Conservation (phyloP, 768 basidiomycete species). For the Trametes gibbosa region DNA sequence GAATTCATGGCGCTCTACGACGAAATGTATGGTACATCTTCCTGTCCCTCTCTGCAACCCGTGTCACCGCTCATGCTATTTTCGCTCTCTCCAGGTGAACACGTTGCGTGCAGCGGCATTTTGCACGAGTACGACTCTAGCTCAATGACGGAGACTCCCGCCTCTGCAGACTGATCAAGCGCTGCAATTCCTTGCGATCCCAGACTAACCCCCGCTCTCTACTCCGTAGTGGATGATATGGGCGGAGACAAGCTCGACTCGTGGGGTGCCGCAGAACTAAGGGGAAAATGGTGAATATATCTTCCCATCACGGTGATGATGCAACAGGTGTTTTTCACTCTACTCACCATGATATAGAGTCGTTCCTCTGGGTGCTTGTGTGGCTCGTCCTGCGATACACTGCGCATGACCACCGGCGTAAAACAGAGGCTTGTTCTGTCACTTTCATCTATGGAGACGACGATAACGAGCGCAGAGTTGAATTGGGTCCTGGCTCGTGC, state of each 20-base stretch:
- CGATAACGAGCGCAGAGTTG: background rate
- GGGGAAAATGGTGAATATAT: background rate
- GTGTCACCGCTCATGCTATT: background rate
- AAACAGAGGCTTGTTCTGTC: background rate
- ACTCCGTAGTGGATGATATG: background rate
- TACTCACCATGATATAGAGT: conserved; percentile 12
- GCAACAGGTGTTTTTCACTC: background rate
- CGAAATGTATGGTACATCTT: conserved; percentile 9
- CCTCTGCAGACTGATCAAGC: too few species aligned
- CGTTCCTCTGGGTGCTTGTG: conserved; percentile 14
- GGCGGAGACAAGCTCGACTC: background rate
- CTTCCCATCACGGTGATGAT: too few species aligned
- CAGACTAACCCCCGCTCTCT: background rate
- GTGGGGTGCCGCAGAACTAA: background rate
- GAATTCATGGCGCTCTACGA: conserved; percentile 6
- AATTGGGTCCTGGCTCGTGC: background rate
- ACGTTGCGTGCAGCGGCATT: background rate
- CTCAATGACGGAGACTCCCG: background rate
- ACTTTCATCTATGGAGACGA: background rate
- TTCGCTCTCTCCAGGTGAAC: background rate
- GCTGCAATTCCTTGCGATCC: background rate
- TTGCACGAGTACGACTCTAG: background rate
- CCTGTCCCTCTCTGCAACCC: too few species aligned
- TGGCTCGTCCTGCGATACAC: conserved; percentile 13
- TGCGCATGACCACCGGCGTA: background rate